A percentile compares a stretch with the other conserved stretches of the same genome.
These are phyloP conservation scores for Mycosphaerelloides madeirae DNA, from an alignment of 2,329 filamentous ascomycete species.

Conservation along the genomic window DNA sequence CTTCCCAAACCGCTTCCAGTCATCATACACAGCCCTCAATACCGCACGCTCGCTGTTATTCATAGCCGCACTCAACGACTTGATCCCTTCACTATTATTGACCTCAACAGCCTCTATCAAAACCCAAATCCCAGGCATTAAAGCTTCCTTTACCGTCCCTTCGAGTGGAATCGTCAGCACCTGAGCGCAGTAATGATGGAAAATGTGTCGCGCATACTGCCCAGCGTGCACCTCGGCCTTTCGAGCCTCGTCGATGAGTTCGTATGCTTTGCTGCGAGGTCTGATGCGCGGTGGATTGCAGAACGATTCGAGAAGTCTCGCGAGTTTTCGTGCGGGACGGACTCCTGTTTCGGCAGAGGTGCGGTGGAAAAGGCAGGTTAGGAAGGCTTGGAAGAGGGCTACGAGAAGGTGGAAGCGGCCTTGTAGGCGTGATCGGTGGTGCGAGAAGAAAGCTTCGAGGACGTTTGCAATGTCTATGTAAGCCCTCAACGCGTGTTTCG, in stretches of 20 bases:
- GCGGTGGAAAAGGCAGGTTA: constrained; percentile 52
- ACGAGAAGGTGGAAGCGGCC: constrained; percentile 58
- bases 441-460: constrained; percentile 49
- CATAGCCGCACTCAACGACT: constrained; percentile 48
- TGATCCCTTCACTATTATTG: constrained; percentile 44
- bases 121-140: constrained; percentile 50
- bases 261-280: constrained; percentile 24
- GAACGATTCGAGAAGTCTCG: constrained; percentile 55
- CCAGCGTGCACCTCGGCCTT: constrained; percentile 55
- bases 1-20: constrained; percentile 39
- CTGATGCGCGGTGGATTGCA: constrained; percentile 52
- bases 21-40: constrained; percentile 51
- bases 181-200: constrained; percentile 53
- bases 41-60: constrained; percentile 50
- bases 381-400: constrained; percentile 50
- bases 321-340: constrained; percentile 47
- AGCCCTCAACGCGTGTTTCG: constrained; percentile 33
- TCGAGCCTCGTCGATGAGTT: constrained; percentile 56
- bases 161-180: constrained; percentile 48
- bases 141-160: constrained; percentile 49
- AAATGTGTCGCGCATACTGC: constrained; percentile 53
- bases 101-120: constrained; percentile 49
- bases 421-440: constrained; percentile 55
- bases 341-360: constrained; percentile 23
- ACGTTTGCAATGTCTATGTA: constrained; percentile 53